Conservation (phyloP, 2,329 filamentous ascomycete species). For the Penicillium sp. region DNA sequence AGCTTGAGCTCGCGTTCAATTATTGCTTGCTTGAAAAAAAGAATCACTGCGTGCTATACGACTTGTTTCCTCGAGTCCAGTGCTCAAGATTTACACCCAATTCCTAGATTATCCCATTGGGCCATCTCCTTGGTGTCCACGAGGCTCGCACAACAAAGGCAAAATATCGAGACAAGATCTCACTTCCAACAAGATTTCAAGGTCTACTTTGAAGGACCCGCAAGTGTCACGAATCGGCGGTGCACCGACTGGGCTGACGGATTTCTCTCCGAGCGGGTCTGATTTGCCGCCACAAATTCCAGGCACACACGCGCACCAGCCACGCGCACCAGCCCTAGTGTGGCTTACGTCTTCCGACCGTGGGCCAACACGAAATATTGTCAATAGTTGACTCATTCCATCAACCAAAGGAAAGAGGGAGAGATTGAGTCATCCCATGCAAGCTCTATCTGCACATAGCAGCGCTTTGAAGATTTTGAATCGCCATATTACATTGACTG, state of each 20-base stretch:
- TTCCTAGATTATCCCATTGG: neutral
- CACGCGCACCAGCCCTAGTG: conserved; percentile 14
- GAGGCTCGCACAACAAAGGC: neutral
- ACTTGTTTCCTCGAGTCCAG: too few relatives aligned
- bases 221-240: conserved; percentile 6
- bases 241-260: conserved; percentile 15
- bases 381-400: neutral
- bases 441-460: conserved; percentile 5
- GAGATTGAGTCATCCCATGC: conserved; percentile 20
- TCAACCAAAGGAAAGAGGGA: neutral
- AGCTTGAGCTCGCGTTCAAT: neutral
- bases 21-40: too few relatives aligned
- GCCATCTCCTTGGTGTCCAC: neutral
- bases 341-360: conserved; percentile 16
- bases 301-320: neutral
- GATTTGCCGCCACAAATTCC: neutral
- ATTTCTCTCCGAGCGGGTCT: conserved; percentile 17
- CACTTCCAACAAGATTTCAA: neutral
- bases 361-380: conserved; percentile 22
- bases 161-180: neutral
- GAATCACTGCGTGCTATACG: too few relatives aligned
- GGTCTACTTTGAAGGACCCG: neutral
- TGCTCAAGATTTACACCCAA: neutral
- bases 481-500: conserved; percentile 12
- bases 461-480: conserved; percentile 15